phyloP scores from a whole-genome alignment of 306 rosid species.

The Cajanus cajan region DNA sequence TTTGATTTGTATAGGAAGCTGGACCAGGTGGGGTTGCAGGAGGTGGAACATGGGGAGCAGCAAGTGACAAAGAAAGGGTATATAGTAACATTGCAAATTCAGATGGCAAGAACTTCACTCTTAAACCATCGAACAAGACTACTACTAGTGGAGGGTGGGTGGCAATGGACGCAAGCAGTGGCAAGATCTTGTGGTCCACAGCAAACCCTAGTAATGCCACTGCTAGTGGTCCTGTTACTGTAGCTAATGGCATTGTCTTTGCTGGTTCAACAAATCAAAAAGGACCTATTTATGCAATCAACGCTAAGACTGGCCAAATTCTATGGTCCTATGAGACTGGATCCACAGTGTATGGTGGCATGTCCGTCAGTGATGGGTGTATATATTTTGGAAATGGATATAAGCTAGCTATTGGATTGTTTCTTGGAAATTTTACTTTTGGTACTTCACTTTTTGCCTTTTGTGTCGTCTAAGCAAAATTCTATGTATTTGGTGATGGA shows the following conservation, averaged over 20 bases:
- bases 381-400: conserved; percentile 60
- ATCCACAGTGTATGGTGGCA: conserved; percentile 52
- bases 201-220: conserved; percentile 42
- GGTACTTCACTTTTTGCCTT: conserved; percentile 25
- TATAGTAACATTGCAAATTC: conserved; percentile 57
- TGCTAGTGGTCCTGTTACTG: conserved; percentile 46
- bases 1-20: conserved; percentile 25
- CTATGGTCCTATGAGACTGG: conserved; percentile 53
- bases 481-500: background rate
- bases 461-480: background rate
- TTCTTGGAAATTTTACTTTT: background rate
- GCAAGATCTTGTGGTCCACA: conserved; percentile 49
- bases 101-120: conserved; percentile 45
- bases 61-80: conserved; percentile 46
- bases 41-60: conserved; percentile 56
- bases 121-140: conserved; percentile 37
- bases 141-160: conserved; percentile 63
- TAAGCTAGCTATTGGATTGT: background rate
- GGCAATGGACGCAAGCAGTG: conserved; percentile 51
- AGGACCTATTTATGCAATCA: conserved; percentile 54
- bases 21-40: conserved; percentile 63
- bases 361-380: conserved; percentile 57
- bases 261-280: conserved; percentile 44
- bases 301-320: conserved; percentile 42
- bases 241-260: conserved; percentile 59